phyloP scores from a whole-genome alignment of 768 basidiomycete species.

The Boletus rubropictus region DNA sequence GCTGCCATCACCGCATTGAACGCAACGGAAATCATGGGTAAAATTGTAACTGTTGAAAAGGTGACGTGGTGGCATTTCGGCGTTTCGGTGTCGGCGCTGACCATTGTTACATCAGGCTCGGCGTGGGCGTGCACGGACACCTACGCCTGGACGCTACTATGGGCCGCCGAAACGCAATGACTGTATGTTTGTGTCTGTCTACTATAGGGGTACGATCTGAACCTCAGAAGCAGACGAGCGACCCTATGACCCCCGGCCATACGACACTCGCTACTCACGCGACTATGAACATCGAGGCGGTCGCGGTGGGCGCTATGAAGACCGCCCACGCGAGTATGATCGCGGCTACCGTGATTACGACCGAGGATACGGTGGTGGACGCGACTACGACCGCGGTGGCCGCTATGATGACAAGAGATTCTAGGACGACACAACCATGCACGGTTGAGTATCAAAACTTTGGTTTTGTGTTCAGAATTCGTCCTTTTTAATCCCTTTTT shows the following conservation, averaged over 20 bases:
- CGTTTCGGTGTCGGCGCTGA: not conserved
- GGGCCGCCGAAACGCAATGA: slow-evolving; percentile 83
- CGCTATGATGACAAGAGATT: slow-evolving; percentile 43
- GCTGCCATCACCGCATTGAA: slow-evolving; percentile 84
- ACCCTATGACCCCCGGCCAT: slow-evolving; percentile 88
- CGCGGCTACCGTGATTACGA: slow-evolving; percentile 42
- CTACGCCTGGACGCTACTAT: slow-evolving; percentile 93
- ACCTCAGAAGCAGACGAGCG: slow-evolving; percentile 53
- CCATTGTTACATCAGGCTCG: slow-evolving; percentile 53
- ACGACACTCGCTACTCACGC: slow-evolving; percentile 80
- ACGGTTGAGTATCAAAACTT: slow-evolving; percentile 1
- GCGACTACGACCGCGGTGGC: slow-evolving; percentile 36
- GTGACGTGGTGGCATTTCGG: slow-evolving; percentile 32
- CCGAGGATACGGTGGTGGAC: slow-evolving; percentile 30
- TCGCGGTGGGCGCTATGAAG: slow-evolving; percentile 41
- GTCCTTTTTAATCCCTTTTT: not conserved
- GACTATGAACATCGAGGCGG: slow-evolving; percentile 51
- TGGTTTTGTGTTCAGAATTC: slow-evolving; percentile 1
- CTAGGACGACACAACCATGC: slow-evolving; percentile 18
- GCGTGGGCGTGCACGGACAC: slow-evolving; percentile 82
- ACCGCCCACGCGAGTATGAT: slow-evolving; percentile 23
- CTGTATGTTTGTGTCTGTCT: slow-evolving; percentile 35
- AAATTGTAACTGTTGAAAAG: slow-evolving; percentile 84
- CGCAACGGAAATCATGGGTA: slow-evolving; percentile 81
- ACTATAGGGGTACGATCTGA: not conserved